phyloP scores from a whole-genome alignment of 306 rosid species.

The Cucurbita moschata region DNA sequence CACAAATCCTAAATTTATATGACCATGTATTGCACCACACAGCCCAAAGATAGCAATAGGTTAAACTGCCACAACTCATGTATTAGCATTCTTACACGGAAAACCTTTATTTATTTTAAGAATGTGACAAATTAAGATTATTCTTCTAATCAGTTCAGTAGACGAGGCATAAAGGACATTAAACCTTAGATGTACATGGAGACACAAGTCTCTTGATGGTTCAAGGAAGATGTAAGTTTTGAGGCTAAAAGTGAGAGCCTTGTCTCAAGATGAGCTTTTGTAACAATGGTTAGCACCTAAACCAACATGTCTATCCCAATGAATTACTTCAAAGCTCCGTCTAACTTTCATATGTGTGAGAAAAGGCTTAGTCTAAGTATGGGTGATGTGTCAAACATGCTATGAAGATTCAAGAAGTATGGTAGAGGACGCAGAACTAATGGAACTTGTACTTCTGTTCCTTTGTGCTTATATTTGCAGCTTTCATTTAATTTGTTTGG shows the following conservation, averaged over 20 bases:
- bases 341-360: too few species aligned
- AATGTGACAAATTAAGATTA: not conserved
- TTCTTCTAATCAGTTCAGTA: not conserved
- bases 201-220: not conserved
- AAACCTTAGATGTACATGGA: not conserved
- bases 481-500: constrained; percentile 51
- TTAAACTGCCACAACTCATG: not conserved
- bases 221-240: not conserved
- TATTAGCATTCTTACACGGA: not conserved
- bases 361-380: not conserved
- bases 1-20: not conserved
- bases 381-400: not conserved
- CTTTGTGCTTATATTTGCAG: constrained; percentile 38
- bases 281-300: not conserved
- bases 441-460: constrained; percentile 8
- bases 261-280: not conserved
- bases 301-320: not conserved
- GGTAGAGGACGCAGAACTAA: not conserved
- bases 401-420: not conserved
- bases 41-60: not conserved
- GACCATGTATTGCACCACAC: not conserved
- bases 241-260: not conserved
- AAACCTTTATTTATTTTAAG: not conserved
- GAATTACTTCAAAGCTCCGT: too few species aligned
- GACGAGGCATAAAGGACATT: not conserved